Evolutionary conservation across 2,329 filamentous ascomycete species (phyloP), one percentile per base, ranked within the genome.

Genomic region (Daldinia eschscholtzii): DNA sequence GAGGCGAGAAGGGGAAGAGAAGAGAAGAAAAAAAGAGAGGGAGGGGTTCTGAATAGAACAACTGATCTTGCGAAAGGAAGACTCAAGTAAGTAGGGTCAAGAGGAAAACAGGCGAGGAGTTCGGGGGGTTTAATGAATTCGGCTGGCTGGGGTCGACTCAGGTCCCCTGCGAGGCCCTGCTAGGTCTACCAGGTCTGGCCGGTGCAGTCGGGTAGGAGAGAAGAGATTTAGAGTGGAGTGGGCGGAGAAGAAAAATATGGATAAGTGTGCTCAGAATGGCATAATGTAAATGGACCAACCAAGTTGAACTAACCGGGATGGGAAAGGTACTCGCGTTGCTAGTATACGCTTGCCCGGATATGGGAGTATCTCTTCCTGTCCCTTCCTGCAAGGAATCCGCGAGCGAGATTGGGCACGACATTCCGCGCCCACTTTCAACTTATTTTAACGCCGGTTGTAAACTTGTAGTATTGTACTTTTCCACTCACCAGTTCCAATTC

Each of bases 41-140:
- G 79, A 74, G 77, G 73, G 74, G 74, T 78, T 81, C 79, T 81
- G 79, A 78, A 79, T 73, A 78, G 74, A 78, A 78, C 72, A 68
- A 68, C 74, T 79, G 73, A 76, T 77, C 73, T 76, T 73, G 60
- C 73, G 72, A 74, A 74, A 77, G 74, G 75, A 75, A 74, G 78
- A 79, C 78, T 78, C 79, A 78, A 77, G 79, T 76, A 77, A 74
- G 75, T 72, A 75, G 74, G 73, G 70, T 70, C 75, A 77, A 80
- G 79, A 79, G 75, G 75, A 76, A 77, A 79, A 77, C 77, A 77
- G 68, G 70, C 74, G 72, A 74, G 75, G 74, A 73, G 59, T 64
- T 76, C 62, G 72, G 76, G 74, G 76, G 74, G 76, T 77, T 79
- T 77, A 79, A 76, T 78, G 77, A 78, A 75, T 77, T 78, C 75